phyloP scores from a whole-genome alignment of 2,329 filamentous ascomycete species.

The Colletotrichum aenigma region DNA sequence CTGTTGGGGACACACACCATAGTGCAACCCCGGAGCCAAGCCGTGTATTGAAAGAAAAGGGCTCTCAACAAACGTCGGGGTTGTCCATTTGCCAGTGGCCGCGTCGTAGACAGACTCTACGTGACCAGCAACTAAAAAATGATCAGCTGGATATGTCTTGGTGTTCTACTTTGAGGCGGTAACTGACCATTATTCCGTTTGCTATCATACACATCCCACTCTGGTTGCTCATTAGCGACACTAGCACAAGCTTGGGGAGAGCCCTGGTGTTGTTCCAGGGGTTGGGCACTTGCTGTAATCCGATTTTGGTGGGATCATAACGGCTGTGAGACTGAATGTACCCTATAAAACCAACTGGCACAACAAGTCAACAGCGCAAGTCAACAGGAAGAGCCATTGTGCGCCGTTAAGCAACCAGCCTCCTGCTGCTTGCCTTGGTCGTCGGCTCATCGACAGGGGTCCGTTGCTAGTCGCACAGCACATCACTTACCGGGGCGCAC shows the following conservation, averaged over 20 bases:
- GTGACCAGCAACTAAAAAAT: background rate
- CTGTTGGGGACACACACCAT: background rate
- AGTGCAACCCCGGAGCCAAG: background rate
- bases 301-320: background rate
- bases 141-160: background rate
- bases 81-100: background rate
- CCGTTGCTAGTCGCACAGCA: background rate
- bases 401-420: background rate
- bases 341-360: background rate
- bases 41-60: background rate
- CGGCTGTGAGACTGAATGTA: background rate
- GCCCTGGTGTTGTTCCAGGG: background rate
- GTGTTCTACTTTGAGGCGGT: background rate
- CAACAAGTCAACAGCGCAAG: background rate
- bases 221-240: background rate
- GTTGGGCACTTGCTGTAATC: background rate
- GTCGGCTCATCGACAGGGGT: background rate
- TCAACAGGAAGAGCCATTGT: background rate
- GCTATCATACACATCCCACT: slow-evolving; percentile 1
- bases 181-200: background rate
- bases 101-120: background rate
- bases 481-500: background rate
- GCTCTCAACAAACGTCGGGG: background rate
- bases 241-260: background rate
- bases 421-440: background rate